Percentiles rank a stretch among this genome's conserved stretches.
Conservation (phyloP, 164 flowering plant species). For the Macadamia tetraphylla region DNA sequence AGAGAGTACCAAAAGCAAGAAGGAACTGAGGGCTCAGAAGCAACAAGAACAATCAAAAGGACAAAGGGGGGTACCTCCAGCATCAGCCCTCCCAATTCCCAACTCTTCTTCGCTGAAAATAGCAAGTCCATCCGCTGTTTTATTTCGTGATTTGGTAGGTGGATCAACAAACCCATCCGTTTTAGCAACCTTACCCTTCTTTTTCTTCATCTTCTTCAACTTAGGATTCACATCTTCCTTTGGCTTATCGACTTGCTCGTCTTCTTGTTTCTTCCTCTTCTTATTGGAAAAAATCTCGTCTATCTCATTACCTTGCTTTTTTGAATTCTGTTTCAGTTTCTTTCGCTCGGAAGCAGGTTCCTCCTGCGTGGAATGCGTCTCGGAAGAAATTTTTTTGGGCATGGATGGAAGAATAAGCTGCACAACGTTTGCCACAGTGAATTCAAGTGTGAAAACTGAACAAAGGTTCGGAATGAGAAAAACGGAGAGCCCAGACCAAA, state of each 20-base stretch:
- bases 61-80: slow-evolving; percentile 60
- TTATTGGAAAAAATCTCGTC: slow-evolving; percentile 44
- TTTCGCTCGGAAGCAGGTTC: not conserved
- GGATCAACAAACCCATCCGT: slow-evolving; percentile 16
- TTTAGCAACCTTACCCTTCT: slow-evolving; percentile 3
- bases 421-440: not conserved
- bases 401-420: not conserved
- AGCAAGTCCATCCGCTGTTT: slow-evolving; percentile 42
- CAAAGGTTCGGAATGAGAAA: too few species aligned
- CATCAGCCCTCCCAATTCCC: slow-evolving; percentile 43
- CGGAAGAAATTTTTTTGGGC: not conserved
- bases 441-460: too few species aligned
- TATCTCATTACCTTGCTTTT: slow-evolving; percentile 35
- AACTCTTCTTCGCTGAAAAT: slow-evolving; percentile 53
- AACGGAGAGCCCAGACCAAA: too few species aligned
- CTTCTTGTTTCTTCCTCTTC: slow-evolving; percentile 26
- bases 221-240: slow-evolving; percentile 5
- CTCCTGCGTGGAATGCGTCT: not conserved
- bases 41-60: slow-evolving; percentile 77
- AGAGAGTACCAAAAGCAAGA: not conserved
- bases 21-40: slow-evolving; percentile 26
- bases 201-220: slow-evolving; percentile 17
- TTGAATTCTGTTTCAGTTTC: not conserved
- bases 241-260: slow-evolving; percentile 8
- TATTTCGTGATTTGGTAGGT: slow-evolving; percentile 32